Base-by-base conservation (phyloP, 1,284 basidiomycete species). In the Malassezia nana region DNA sequence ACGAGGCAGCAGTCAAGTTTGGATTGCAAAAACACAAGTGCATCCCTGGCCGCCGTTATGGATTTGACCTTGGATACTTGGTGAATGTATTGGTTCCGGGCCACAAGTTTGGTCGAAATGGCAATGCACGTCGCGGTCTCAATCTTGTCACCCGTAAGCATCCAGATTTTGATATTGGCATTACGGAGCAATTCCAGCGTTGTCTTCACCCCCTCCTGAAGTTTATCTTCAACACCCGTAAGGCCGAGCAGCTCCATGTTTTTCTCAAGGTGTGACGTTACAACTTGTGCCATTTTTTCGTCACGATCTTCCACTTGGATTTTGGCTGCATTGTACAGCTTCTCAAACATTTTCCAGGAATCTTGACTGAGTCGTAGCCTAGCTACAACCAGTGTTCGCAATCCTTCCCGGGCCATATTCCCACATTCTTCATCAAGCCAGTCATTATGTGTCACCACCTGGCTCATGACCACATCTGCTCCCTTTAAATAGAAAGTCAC, bases 131-230 rank as follows among this genome's bases (percentile, higher is more conserved):
- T 87, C 6, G 94, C 94, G 2, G 94, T 99, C 78, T 99, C 94
- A 58, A 98, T 90, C 78, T 98, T 98, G 77, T 98, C 94, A 0
- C 94, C 94, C 0, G 94, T 99, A 66, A 98, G 78, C 94, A 99
- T 98, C 94, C 94, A 99, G 52, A 99, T 95, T 79, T 89, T 95
- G 76, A 99, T 84, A 1, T 92, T 92, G 0, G 92, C 94, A 72
- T 98, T 98, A 59, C 91, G 79, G 61, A 99, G 75, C 44, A 96
- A 74, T 76, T 98, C 94, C 57, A 98, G 77, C 0, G 94, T 96
- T 35, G 84, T 82, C 75, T 87, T 91, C 64, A 98, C 92, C 33
- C 92, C 91, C 55, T 96, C 92, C 68, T 99, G 94, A 52, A 99
- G 77, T 76, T 96, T 96, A 75, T 99, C 94, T 75, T 99, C 94